Base-by-base conservation (phyloP, 108 stramenopile species). In the Skeletonema grethae region DNA sequence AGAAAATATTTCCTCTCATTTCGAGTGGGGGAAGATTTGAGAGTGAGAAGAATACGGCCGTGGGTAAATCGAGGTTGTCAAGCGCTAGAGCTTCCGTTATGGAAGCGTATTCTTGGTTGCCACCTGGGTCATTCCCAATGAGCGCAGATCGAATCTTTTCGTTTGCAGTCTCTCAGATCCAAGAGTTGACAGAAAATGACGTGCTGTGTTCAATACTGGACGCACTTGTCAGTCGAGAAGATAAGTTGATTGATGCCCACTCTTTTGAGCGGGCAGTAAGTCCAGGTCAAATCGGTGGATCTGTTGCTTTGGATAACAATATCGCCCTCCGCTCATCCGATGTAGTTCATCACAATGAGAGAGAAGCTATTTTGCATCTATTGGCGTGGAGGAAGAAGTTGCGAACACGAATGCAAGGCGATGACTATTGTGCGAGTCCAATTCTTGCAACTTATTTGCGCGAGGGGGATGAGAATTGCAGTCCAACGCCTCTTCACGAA, bases 41-140 rank as follows among this genome's bases (percentile, higher is more conserved):
- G 13, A 67, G 55, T 2, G 75, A 77, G 30, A 70, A 68, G 15
- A 50, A 15, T n/a, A 82, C 82, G 16, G 77, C 84, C 8, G 71
- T 73, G 25, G 87, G 81, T 16, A 80, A 76, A 20, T 64, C 79
- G 11, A 74, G 88, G 41, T 65, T 89, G 1, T 88, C 93, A 29
- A 91, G 85, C 57, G 80, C 90, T 13, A 90, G 86, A 68, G 88
- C 92, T 11, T 87, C 89, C 15, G 76, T 96, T 8, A 71, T 96
- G 82, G 92, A 96, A 63, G 89, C 95, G 16, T 96, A 94, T 65
- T 84, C 92, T 18, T 96, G 92, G 95, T 66, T 96, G 15, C 95
- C 95, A 46, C 88, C 95, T 43, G 95, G 95, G 4, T 92, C 90
- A 20, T 96, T 83, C 56, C 92, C 92, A 5, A 80, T 90, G 81